phyloP scores from a whole-genome alignment of 768 basidiomycete species.

The Collybia mongolica region DNA sequence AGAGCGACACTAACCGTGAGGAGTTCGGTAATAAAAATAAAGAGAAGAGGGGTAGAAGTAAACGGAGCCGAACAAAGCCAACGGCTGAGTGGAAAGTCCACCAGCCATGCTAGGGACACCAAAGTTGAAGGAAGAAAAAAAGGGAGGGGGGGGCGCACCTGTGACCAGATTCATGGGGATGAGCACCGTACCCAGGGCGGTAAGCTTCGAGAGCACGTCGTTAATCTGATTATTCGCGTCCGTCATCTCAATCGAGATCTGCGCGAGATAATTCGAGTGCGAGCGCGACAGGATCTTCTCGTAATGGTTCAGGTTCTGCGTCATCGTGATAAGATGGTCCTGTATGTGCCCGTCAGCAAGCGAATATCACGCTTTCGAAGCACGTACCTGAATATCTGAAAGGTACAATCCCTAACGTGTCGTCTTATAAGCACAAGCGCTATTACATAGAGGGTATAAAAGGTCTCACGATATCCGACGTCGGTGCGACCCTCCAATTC shows the following conservation, averaged over 20 bases:
- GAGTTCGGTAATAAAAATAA: too few species aligned
- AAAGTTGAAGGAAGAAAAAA: neutral
- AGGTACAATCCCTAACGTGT: slow-evolving; percentile 79
- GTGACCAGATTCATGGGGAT: slow-evolving; percentile 98
- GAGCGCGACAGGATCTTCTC: slow-evolving; percentile 99
- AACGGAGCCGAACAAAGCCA: too few species aligned
- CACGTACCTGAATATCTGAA: slow-evolving; percentile 82
- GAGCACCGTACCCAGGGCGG: slow-evolving; percentile 95
- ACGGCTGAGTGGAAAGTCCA: too few species aligned
- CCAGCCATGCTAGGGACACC: too few species aligned
- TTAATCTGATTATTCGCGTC: slow-evolving; percentile 99
- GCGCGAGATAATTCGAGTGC: slow-evolving; percentile 98
- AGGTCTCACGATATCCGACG: slow-evolving; percentile 84
- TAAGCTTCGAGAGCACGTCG: slow-evolving; percentile 95
- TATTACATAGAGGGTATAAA: neutral
- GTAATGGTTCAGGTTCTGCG: slow-evolving; percentile 98
- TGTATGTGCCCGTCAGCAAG: slow-evolving; percentile 7
- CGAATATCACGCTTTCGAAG: neutral
- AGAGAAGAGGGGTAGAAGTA: too few species aligned
- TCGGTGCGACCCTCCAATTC: slow-evolving; percentile 98
- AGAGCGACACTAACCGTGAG: too few species aligned
- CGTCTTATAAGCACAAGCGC: too few species aligned
- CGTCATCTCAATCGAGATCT: slow-evolving; percentile 99
- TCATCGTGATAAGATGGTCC: slow-evolving; percentile 99
- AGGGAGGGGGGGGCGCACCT: slow-evolving; percentile 39